These are phyloP conservation scores for Fonsecaea multimorphosa DNA, from an alignment of 2,329 filamentous ascomycete genomes.

Conservation along the genomic window DNA sequence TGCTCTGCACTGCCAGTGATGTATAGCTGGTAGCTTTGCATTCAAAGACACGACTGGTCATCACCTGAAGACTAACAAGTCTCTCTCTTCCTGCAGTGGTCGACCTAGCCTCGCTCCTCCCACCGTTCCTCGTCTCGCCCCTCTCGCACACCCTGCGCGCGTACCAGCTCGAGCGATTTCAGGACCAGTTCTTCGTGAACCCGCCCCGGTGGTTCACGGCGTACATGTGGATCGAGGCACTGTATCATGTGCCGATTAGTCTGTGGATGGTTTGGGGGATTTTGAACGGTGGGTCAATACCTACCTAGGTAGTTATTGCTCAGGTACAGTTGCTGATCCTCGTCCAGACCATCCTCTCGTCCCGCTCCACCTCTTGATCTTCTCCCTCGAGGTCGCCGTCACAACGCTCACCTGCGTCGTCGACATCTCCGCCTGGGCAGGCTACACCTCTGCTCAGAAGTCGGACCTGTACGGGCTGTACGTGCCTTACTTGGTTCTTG, in stretches of 20 bases:
- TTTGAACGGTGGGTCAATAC: slow-evolving; percentile 49
- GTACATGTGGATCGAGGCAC: slow-evolving; percentile 64
- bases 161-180: slow-evolving; percentile 66
- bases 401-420: slow-evolving; percentile 68
- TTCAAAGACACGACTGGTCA: too few species aligned
- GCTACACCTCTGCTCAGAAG: slow-evolving; percentile 55
- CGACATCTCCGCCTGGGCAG: slow-evolving; percentile 65
- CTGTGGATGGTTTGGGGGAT: slow-evolving; percentile 66
- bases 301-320: not conserved
- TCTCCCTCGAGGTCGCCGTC: slow-evolving; percentile 63
- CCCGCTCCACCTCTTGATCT: slow-evolving; percentile 66
- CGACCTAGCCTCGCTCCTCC: slow-evolving; percentile 67
- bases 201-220: slow-evolving; percentile 65
- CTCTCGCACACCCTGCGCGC: slow-evolving; percentile 58
- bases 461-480: slow-evolving; percentile 60
- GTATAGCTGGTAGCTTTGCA: too few species aligned
- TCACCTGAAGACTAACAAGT: too few species aligned
- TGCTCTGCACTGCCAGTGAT: too few species aligned
- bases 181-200: slow-evolving; percentile 66
- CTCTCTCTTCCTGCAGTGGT: slow-evolving; percentile 56
- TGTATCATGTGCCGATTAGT: slow-evolving; percentile 67
- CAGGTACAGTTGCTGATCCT: too few species aligned
- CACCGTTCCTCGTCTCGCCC: slow-evolving; percentile 55
- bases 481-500: slow-evolving; percentile 62
- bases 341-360: slow-evolving; percentile 60